Percentiles rank a stretch among this genome's conserved stretches.
phyloP scores from a whole-genome alignment of 257 asterid genomes.

The Echium plantagineum region DNA sequence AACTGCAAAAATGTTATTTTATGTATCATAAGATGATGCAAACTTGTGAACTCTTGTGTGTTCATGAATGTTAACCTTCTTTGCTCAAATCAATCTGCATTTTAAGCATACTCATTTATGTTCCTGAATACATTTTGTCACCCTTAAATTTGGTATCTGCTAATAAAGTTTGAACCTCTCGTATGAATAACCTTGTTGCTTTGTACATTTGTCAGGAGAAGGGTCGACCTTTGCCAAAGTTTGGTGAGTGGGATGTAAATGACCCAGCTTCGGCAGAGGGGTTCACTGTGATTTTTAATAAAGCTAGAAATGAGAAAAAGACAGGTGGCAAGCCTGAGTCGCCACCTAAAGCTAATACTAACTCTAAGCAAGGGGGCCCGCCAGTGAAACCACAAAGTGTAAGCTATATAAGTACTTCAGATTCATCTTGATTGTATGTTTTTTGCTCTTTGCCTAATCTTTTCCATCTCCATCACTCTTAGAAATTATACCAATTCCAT shows the following conservation, averaged over 20 bases:
- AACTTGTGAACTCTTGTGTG: background rate
- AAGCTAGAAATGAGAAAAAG: slow-evolving; percentile 51
- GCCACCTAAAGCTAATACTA: slow-evolving; percentile 5
- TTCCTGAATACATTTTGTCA: background rate
- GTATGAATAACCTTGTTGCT: background rate
- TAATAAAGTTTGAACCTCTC: background rate
- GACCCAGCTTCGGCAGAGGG: slow-evolving; percentile 70
- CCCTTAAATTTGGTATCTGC: background rate
- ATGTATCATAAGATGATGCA: background rate
- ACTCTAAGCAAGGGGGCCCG: slow-evolving; percentile 8
- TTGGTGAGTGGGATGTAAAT: slow-evolving; percentile 65
- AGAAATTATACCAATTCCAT: background rate
- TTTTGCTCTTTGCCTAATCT: slow-evolving; percentile 12
- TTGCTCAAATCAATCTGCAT: background rate
- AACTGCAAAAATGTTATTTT: background rate
- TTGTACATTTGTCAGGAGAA: slow-evolving; percentile 19
- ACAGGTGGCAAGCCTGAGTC: slow-evolving; percentile 25
- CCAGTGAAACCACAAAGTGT: background rate
- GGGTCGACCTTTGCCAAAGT: slow-evolving; percentile 58
- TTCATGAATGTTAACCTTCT: background rate
- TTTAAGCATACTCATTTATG: no score
- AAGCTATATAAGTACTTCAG: background rate
- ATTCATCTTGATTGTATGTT: no score
- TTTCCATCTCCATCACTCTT: slow-evolving; percentile 5
- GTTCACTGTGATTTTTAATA: slow-evolving; percentile 50